These are phyloP conservation scores for Fusarium concolor DNA, from an alignment of 2,329 filamentous ascomycete genomes.

Conservation along the genomic window DNA sequence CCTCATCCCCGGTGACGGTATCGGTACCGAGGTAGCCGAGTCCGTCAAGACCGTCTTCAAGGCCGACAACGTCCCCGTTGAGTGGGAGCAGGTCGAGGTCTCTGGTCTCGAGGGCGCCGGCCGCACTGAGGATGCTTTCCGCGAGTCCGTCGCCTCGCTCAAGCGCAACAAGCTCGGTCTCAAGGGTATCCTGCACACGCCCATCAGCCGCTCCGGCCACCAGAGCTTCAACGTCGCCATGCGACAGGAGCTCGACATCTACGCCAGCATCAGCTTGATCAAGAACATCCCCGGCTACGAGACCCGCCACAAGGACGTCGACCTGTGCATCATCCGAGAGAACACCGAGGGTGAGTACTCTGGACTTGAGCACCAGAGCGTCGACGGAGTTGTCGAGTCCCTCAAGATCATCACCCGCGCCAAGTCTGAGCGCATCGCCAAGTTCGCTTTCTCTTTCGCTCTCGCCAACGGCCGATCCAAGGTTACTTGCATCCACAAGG, in stretches of 20 bases:
- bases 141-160: conserved; percentile 93
- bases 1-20: conserved; percentile 98
- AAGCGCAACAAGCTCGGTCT: conserved; percentile 98
- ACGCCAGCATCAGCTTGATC: conserved; percentile 96
- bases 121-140: conserved; percentile 94
- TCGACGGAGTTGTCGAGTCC: conserved; percentile 95
- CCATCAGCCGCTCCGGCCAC: conserved; percentile 95
- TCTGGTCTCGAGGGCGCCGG: conserved; percentile 84
- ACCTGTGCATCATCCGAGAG: conserved; percentile 99
- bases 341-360: conserved; percentile 99
- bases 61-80: conserved; percentile 97
- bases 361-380: conserved; percentile 97
- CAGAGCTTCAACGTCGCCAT: conserved; percentile 99
- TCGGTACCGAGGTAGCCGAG: conserved; percentile 97
- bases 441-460: conserved; percentile 98
- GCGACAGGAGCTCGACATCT: conserved; percentile 99
- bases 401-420: conserved; percentile 99
- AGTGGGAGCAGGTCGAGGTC: conserved; percentile 99
- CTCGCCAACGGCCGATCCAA: conserved; percentile 99
- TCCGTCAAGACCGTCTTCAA: conserved; percentile 99
- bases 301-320: conserved; percentile 96
- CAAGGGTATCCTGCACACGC: conserved; percentile 98
- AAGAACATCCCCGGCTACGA: conserved; percentile 99
- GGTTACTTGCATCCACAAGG: conserved; percentile 99
- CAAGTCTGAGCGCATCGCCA: conserved; percentile 99